Conservation (phyloP, 148 eudicot genomes). For the Tetragonia tetragonoides region DNA sequence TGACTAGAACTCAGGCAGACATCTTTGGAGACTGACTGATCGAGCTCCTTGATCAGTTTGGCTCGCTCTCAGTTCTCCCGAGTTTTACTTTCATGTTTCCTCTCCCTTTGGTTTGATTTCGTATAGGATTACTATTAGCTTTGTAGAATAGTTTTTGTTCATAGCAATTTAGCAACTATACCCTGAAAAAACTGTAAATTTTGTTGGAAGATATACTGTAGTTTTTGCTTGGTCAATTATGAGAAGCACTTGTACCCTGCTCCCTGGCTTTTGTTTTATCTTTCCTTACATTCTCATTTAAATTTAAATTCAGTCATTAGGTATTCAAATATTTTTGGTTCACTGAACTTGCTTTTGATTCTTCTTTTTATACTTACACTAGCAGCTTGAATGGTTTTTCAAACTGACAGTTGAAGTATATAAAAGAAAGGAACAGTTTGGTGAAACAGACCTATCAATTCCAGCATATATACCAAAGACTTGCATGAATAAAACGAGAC, state of each 20-base stretch:
- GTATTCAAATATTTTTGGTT: not conserved
- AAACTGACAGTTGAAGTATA: constrained; percentile 6
- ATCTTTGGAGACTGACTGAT: constrained; percentile 48
- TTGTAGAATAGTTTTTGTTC: not conserved
- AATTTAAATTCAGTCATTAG: not conserved
- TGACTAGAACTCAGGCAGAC: constrained; percentile 66
- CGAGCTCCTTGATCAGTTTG: constrained; percentile 36
- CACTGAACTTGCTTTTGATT: not conserved
- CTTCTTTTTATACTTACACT: not conserved
- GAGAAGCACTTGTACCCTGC: not conserved
- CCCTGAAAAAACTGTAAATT: constrained; percentile 5
- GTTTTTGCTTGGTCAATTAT: not conserved
- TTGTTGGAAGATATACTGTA: not conserved
- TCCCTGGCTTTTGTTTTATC: not conserved
- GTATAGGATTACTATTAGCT: not conserved
- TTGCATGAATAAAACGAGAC: not conserved
- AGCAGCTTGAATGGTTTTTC: not conserved
- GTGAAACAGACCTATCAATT: constrained; percentile 17
- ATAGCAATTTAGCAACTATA: not conserved
- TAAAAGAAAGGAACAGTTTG: not conserved
- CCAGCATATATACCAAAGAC: constrained; percentile 15
- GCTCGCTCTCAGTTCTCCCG: not conserved
- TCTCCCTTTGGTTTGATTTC: not conserved
- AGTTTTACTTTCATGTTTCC: not conserved
- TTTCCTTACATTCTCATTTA: not conserved